These are phyloP conservation scores for Artemisia argyi DNA, from an alignment of 129 eudicot genomes.

Conservation along the genomic window DNA sequence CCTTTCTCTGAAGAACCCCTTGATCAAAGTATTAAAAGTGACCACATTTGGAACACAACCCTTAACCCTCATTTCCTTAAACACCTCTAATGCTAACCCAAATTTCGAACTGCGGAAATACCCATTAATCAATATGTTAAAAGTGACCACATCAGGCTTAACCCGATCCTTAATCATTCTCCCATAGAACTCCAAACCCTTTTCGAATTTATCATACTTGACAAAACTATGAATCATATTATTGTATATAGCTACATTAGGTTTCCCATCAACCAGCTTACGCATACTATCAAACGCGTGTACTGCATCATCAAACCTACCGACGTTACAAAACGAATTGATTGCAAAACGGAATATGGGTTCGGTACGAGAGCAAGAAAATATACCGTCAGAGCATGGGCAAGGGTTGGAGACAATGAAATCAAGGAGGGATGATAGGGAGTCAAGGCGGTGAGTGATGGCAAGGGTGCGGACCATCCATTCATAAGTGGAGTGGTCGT, in stretches of 20 bases:
- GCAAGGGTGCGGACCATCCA: constrained; percentile 75
- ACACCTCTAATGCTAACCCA: constrained; percentile 62
- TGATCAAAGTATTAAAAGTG: constrained; percentile 82
- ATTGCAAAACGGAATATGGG: constrained; percentile 69
- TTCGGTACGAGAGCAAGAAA: constrained; percentile 71
- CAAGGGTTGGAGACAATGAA: constrained; percentile 77
- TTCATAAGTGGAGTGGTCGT: constrained; percentile 79
- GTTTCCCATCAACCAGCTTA: constrained; percentile 74
- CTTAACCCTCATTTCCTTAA: constrained; percentile 76
- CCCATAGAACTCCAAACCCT: constrained; percentile 57
- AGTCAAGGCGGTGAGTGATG: constrained; percentile 61
- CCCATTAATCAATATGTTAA: constrained; percentile 73
- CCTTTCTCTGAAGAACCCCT: constrained; percentile 71
- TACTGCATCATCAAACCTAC: constrained; percentile 64
- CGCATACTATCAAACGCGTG: constrained; percentile 60
- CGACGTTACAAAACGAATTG: constrained; percentile 58
- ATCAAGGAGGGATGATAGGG: constrained; percentile 40
- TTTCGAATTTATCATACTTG: constrained; percentile 43
- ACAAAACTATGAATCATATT: constrained; percentile 70
- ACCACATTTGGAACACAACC: constrained; percentile 85
- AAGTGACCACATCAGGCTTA: constrained; percentile 73
- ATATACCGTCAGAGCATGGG: constrained; percentile 92
- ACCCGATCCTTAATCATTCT: constrained; percentile 71
- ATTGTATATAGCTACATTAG: constrained; percentile 61
- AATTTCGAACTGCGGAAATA: constrained; percentile 57